Evolutionary conservation across 2,329 filamentous ascomycete species (phyloP).

Genomic region (Exophiala alcalophila): DNA sequence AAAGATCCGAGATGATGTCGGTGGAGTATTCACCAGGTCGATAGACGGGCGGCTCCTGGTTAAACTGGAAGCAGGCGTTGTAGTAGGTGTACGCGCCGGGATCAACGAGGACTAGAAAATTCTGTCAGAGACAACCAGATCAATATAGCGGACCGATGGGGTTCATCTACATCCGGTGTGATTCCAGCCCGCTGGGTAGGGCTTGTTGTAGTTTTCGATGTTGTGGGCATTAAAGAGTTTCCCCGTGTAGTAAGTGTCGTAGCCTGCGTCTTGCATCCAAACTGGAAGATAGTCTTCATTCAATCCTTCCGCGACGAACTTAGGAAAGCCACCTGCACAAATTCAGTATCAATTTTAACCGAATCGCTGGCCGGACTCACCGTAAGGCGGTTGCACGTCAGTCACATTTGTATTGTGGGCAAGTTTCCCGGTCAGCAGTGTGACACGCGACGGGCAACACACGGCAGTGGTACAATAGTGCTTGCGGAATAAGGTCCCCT

Average conservation of each 20-base stretch:
- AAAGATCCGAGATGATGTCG: conserved; percentile 60
- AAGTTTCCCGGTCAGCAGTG: conserved; percentile 62
- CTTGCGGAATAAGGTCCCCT: conserved; percentile 58
- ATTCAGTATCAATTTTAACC: neutral
- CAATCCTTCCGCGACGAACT: conserved; percentile 50
- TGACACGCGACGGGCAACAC: conserved; percentile 66
- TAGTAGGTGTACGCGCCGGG: conserved; percentile 62
- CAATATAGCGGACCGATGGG: too few species aligned
- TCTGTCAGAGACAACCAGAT: too few species aligned
- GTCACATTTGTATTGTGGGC: conserved; percentile 72
- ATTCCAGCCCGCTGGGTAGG: conserved; percentile 38
- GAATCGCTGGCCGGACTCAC: conserved; percentile 5
- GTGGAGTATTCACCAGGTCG: conserved; percentile 55
- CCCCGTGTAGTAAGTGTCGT: conserved; percentile 54
- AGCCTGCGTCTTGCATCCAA: conserved; percentile 52
- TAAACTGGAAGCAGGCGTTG: conserved; percentile 62
- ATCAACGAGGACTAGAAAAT: conserved; percentile 39
- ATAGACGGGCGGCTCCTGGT: conserved; percentile 53
- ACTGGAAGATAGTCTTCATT: conserved; percentile 52
- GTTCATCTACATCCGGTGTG: conserved; percentile 38
- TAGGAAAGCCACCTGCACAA: conserved; percentile 44
- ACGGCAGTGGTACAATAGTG: conserved; percentile 66
- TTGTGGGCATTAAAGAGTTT: conserved; percentile 55
- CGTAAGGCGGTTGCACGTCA: conserved; percentile 45
- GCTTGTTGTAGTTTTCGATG: conserved; percentile 47